These are phyloP conservation scores for Digitaria exilis DNA, from an alignment of 202 grass and related monocot genomes.

Conservation along the genomic window DNA sequence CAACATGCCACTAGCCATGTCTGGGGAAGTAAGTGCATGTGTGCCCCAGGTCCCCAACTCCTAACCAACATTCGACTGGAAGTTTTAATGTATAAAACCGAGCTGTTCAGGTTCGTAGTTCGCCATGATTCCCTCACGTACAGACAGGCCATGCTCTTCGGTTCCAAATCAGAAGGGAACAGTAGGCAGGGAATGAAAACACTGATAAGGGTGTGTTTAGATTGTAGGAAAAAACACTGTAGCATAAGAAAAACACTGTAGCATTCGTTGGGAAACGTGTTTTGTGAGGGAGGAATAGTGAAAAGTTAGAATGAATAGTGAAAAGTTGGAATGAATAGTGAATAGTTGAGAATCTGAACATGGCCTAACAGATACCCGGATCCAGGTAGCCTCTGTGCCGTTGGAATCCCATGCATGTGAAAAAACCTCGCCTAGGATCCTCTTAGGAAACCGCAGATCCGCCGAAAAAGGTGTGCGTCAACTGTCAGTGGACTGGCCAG, in stretches of 20 bases:
- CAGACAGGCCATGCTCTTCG: constrained; percentile 17
- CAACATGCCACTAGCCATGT: constrained; percentile 40
- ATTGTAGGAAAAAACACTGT: no score
- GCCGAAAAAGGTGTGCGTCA: constrained; percentile 31
- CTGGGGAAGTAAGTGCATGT: constrained; percentile 10
- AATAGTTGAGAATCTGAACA: no score
- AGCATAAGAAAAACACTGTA: no score
- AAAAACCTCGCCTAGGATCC: constrained; percentile 39
- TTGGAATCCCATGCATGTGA: constrained; percentile 22
- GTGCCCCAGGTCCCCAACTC: constrained; percentile 21
- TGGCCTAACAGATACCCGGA: background rate
- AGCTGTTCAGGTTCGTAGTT: background rate
- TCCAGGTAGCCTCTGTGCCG: background rate
- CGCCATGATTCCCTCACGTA: background rate
- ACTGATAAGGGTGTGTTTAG: no score
- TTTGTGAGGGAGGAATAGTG: no score
- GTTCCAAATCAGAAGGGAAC: constrained; percentile 10
- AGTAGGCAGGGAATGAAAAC: background rate
- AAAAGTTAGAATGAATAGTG: no score
- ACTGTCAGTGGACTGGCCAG: constrained; percentile 15
- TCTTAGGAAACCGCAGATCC: constrained; percentile 35
- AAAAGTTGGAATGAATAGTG: no score
- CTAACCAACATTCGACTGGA: constrained; percentile 31
- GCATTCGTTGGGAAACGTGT: no score
- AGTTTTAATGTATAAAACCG: background rate